A percentile compares a stretch with the other conserved stretches of the same genome.
These are phyloP conservation scores for Blastobotrys americana DNA, from an alignment of 805 yeast species.

Conservation along the genomic window DNA sequence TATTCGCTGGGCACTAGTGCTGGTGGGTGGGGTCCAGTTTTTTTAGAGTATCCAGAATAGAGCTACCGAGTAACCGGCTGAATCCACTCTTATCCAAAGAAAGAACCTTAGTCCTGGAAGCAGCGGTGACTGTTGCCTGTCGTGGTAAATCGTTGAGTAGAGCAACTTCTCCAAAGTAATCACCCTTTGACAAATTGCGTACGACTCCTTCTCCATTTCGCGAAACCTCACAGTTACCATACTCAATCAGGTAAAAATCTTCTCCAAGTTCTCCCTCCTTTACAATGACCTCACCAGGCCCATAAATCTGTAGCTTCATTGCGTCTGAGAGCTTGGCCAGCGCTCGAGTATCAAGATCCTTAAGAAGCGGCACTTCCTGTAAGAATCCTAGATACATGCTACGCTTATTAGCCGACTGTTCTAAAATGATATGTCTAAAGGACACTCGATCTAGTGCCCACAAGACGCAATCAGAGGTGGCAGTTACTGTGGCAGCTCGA, in stretches of 20 bases:
- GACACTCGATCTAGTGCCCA: slow-evolving; percentile 95
- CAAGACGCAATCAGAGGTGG: slow-evolving; percentile 60
- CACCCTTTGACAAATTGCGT: slow-evolving; percentile 62
- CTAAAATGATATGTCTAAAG: slow-evolving; percentile 83
- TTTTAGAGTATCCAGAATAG: slow-evolving; percentile 82
- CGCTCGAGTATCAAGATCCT: slow-evolving; percentile 66
- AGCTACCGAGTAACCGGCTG: slow-evolving; percentile 79
- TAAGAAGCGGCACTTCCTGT: slow-evolving; percentile 76
- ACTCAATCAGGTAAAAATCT: slow-evolving; percentile 64
- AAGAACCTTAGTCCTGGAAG: slow-evolving; percentile 74
- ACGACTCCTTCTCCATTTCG: slow-evolving; percentile 57
- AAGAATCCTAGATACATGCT: slow-evolving; percentile 83
- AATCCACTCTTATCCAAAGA: slow-evolving; percentile 87
- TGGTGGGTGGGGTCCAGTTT: slow-evolving; percentile 64
- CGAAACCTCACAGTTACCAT: slow-evolving; percentile 73
- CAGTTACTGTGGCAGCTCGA: slow-evolving; percentile 89
- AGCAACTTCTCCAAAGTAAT: slow-evolving; percentile 95
- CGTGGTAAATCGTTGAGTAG: slow-evolving; percentile 85
- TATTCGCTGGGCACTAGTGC: neutral
- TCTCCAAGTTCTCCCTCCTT: slow-evolving; percentile 83
- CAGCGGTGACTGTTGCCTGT: slow-evolving; percentile 85
- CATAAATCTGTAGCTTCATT: slow-evolving; percentile 65
- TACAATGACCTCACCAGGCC: slow-evolving; percentile 67
- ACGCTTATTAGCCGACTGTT: slow-evolving; percentile 86
- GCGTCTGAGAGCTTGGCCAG: slow-evolving; percentile 94